A percentile compares a stretch with the other conserved stretches of the same genome.
phyloP scores from a whole-genome alignment of 805 yeast genomes.

The Saturnispora ahearnii region DNA sequence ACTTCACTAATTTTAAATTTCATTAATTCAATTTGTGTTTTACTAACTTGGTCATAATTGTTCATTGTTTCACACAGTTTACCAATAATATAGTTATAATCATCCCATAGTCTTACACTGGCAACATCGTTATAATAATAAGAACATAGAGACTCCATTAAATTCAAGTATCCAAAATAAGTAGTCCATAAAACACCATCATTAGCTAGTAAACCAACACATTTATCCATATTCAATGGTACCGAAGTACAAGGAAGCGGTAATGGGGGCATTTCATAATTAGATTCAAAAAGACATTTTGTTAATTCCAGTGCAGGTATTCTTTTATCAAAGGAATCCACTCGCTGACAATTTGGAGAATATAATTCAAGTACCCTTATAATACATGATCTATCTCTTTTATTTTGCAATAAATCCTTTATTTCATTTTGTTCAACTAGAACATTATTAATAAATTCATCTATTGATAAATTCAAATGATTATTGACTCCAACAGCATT shows the following conservation, averaged over 20 bases:
- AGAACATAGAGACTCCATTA: conserved; percentile 10
- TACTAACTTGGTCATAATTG: not conserved
- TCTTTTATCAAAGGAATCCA: conserved; percentile 1
- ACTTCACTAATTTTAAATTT: not conserved
- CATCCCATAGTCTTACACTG: conserved; percentile 1
- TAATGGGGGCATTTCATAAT: not conserved
- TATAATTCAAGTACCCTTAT: not conserved
- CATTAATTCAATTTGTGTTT: not conserved
- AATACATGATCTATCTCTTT: conserved; percentile 1
- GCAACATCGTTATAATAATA: conserved; percentile 3
- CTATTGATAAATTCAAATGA: not conserved
- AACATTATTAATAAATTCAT: not conserved
- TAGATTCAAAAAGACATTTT: conserved; percentile 12
- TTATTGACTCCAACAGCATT: not conserved
- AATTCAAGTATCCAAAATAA: conserved; percentile 16
- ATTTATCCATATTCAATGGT: conserved; percentile 5
- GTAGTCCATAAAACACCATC: conserved; percentile 16
- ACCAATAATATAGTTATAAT: conserved; percentile 2
- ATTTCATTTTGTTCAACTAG: not conserved
- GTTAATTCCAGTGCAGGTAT: conserved; percentile 14
- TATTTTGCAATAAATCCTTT: not conserved
- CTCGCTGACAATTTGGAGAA: not conserved
- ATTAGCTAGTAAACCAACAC: conserved; percentile 9
- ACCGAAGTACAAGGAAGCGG: not conserved
- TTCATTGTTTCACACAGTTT: not conserved